phyloP scores from a whole-genome alignment of 176 grass and related monocot genomes.

The Carex scoparia region DNA sequence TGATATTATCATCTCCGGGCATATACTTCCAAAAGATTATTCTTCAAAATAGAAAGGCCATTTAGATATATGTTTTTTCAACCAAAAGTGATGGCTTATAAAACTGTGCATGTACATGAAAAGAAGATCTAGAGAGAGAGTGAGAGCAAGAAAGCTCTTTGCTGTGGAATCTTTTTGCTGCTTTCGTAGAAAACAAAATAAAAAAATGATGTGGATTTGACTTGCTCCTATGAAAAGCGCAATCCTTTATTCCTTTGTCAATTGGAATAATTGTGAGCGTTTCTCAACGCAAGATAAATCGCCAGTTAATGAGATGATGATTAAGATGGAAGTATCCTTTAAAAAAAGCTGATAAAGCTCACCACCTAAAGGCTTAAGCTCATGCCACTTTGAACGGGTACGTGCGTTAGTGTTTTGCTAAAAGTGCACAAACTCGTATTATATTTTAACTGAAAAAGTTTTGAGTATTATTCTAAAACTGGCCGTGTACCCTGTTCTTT shows the following conservation, averaged over 20 bases:
- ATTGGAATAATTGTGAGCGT: slow-evolving; percentile 21
- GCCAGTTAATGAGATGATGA: slow-evolving; percentile 21
- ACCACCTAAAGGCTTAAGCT: background rate
- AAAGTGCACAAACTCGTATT: background rate
- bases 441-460: slow-evolving; percentile 11
- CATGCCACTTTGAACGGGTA: slow-evolving; percentile 10
- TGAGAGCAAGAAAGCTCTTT: background rate
- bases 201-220: slow-evolving; percentile 36
- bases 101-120: slow-evolving; percentile 29
- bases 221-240: slow-evolving; percentile 35
- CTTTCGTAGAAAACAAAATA: slow-evolving; percentile 28
- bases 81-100: slow-evolving; percentile 21
- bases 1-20: background rate
- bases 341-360: slow-evolving; percentile 22
- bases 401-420: background rate
- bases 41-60: slow-evolving; percentile 24
- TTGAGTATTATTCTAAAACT: slow-evolving; percentile 18
- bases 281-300: slow-evolving; percentile 18
- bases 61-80: slow-evolving; percentile 20
- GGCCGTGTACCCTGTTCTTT: background rate
- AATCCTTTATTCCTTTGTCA: slow-evolving; percentile 11
- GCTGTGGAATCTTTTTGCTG: slow-evolving; percentile 19
- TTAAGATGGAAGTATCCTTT: slow-evolving; percentile 23
- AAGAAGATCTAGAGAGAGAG: slow-evolving; percentile 20
- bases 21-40: slow-evolving; percentile 28